A percentile compares a stretch with the other conserved stretches of the same genome.
Evolutionary conservation across 179 eudicot species (phyloP).

Genomic region (Beta corolliflora): DNA sequence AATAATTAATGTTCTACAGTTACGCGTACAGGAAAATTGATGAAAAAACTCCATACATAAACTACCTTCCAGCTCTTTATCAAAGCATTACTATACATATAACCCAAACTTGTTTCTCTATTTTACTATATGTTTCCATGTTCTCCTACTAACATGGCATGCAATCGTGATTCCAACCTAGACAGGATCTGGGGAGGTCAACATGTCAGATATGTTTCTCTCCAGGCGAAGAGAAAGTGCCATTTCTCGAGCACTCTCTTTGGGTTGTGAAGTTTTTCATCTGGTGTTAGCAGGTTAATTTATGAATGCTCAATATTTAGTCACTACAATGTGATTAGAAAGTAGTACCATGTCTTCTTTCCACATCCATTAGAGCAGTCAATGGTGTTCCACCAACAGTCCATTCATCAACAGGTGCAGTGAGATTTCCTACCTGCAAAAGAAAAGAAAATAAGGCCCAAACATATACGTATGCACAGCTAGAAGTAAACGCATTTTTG

Average conservation of each 20-base stretch:
- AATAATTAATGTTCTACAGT: too few species aligned
- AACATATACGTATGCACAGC: not conserved
- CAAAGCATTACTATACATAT: not conserved
- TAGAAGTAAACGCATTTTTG: not conserved
- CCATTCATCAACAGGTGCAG: constrained; percentile 96
- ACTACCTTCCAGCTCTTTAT: not conserved
- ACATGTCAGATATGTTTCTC: not conserved
- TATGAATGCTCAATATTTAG: not conserved
- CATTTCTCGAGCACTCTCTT: not conserved
- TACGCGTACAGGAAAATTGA: not conserved
- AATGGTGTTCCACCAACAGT: constrained; percentile 98
- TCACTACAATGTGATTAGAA: not conserved
- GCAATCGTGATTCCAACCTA: not conserved
- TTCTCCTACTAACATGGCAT: too few species aligned
- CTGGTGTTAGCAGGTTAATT: not conserved
- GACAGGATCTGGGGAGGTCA: not conserved
- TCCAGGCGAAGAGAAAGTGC: too few species aligned
- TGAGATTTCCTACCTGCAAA: constrained; percentile 84
- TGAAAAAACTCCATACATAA: not conserved
- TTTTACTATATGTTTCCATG: too few species aligned
- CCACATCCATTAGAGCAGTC: constrained; percentile 96
- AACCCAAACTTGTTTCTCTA: too few species aligned
- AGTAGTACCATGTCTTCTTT: constrained; percentile 91
- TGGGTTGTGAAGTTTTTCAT: not conserved
- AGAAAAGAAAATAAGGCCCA: not conserved